Evolutionary conservation across 2,329 filamentous ascomycete species (phyloP), one percentile per base, ranked within the genome.

Genomic region (Diaporthe aspalathi): DNA sequence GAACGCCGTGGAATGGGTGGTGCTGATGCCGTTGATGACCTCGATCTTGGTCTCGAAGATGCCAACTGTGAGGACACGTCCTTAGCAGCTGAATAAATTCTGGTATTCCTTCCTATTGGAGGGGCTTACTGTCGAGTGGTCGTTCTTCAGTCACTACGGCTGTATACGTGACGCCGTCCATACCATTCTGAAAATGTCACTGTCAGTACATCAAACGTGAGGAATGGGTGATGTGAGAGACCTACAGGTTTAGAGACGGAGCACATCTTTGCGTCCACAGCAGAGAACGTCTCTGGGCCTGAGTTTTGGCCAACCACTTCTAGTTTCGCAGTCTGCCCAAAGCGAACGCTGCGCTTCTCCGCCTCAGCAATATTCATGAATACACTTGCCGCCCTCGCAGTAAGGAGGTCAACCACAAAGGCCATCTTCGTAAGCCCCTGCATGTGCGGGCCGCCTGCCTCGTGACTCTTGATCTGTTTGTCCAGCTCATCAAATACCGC

Each of bases 351-450:
- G 68, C 91, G 84, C 76, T 89, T 86, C 81, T 94, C 88, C 8
- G 91, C 88, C 80, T 92, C 88, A 73, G 93, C 90, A 78, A 94
- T 90, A 71, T 90, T 85, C 68, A 88, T 81, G 76, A 94, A 93
- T 2, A 94, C 85, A 9, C 80, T 81, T n/a, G 85, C 85, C 12
- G 90, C 89, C 76, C 90, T 89, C 3, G 80, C 79, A 0, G 85
- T 84, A 20, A 94, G 81, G 70, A 90, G 87, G 14, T 84, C 83
- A 16, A 89, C 88, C 53, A 95, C 79, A 67, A 92, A 90, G 62
- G 88, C 87, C n/a, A 94, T 81, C 70, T 89, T 87, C 0, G 90
- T 86, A 20, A 92, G 80, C 17, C 86, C 84, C 73, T 85, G 86
- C 74, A 85, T 83, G 70, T 84, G 83, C 1, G 81, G 73, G 65